Conservation (phyloP, 73 alveolate genomes). For the Paraurostyla sp. region DNA sequence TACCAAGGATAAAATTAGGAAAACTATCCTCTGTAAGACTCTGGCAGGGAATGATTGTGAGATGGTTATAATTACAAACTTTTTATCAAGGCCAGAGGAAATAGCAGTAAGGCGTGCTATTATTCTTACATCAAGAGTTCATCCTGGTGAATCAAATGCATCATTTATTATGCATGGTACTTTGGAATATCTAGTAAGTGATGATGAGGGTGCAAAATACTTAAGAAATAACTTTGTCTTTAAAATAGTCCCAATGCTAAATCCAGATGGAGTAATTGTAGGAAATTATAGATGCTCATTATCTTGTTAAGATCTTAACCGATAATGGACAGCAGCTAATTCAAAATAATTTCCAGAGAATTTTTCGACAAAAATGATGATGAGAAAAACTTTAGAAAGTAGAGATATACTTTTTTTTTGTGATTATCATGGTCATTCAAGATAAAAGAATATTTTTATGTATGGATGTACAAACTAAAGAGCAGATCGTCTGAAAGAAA, state of each 20-base stretch:
- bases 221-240: slow-evolving; percentile 87
- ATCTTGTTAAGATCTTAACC: slow-evolving; percentile 94
- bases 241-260: slow-evolving; percentile 95
- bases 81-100: slow-evolving; percentile 71
- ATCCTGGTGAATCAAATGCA: slow-evolving; percentile 92
- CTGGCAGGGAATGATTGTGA: slow-evolving; percentile 73
- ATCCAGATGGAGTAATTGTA: slow-evolving; percentile 97
- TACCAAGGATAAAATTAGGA: slow-evolving; percentile 65
- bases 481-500: slow-evolving; percentile 63
- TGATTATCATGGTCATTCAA: slow-evolving; percentile 89
- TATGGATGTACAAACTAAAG: slow-evolving; percentile 71
- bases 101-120: slow-evolving; percentile 83
- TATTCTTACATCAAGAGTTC: slow-evolving; percentile 84
- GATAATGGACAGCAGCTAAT: slow-evolving; percentile 95
- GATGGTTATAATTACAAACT: slow-evolving; percentile 68
- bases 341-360: slow-evolving; percentile 91
- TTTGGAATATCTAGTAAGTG: slow-evolving; percentile 79
- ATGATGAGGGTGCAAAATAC: slow-evolving; percentile 78
- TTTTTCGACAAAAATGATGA: slow-evolving; percentile 73
- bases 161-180: slow-evolving; percentile 86
- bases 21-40: slow-evolving; percentile 71
- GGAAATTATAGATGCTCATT: slow-evolving; percentile 97
- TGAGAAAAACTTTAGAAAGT: slow-evolving; percentile 78
- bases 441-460: slow-evolving; percentile 78
- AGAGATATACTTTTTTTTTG: slow-evolving; percentile 83